Base-by-base conservation (phyloP, 805 yeast species). In the Pichia occidentalis region DNA sequence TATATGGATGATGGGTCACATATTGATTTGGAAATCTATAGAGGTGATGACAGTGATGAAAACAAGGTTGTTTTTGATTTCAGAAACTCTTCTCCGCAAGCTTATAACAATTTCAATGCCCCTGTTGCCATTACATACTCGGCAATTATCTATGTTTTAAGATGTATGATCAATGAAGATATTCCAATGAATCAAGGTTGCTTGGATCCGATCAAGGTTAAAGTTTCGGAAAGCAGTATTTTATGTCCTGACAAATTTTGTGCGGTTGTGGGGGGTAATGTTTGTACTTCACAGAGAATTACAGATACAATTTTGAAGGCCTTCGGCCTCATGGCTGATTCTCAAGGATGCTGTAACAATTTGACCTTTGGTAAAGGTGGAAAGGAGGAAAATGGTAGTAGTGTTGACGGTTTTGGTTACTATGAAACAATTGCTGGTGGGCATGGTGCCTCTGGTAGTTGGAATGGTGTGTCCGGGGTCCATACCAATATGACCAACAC, bases 371-470 rank as follows among this genome's bases (percentile, higher is more conserved):
- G 97, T 18, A 75, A 73, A 19, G 85, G 80, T 44, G 90, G 86
- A 32, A 71, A 72, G 41, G 62, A 60, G 9, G 50, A 70, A 47
- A 54, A 68, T 60, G 64, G 78, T 54, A 52, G 75, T 44, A 65
- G 69, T 59, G 60, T 68, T 8, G 68, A 71, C 40, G 86, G 88
- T 0, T 86, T 85, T 58, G 95, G 96, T 0, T 87, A 87, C 57
- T 87, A 87, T 57, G 96, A 87, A 56, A 88, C 97, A 0, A 86
- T 88, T 43, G 92, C 95, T 42, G 97, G 97, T 43, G 97, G 97
- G 1, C 83, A 87, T 30, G 97, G 97, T 34, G 97, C 97, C 2
- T 73, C 75, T 47, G 73, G 81, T 1, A 77, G 77, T 2, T 86
- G 94, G 88, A 63, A 81, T 49, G 96, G 96, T 31, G 81, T 80